A percentile compares a stretch with the other conserved stretches of the same genome.
These are phyloP conservation scores for Pisolithus sp. DNA, from an alignment of 768 basidiomycete species.

Conservation along the genomic window DNA sequence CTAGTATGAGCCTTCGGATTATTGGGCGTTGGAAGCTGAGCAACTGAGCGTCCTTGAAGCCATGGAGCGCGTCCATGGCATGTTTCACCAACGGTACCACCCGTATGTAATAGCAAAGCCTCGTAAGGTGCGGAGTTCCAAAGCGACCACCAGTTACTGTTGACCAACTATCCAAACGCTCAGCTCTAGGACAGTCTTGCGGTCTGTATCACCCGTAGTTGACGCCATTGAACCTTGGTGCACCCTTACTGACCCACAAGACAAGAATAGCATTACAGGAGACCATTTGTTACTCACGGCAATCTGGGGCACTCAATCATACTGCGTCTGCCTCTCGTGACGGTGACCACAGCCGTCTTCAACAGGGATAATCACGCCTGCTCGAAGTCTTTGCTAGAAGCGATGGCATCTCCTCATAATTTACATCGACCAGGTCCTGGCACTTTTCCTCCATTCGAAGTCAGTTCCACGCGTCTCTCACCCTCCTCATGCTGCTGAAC, in stretches of 20 bases:
- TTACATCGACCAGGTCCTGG: slow-evolving; percentile 19
- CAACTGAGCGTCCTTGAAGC: slow-evolving; percentile 39
- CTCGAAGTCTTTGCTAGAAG: slow-evolving; percentile 3
- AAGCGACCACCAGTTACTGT: slow-evolving; percentile 12
- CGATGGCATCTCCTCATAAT: slow-evolving; percentile 20
- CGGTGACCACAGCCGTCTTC: background rate
- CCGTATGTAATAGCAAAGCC: slow-evolving; percentile 5
- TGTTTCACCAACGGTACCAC: slow-evolving; percentile 4
- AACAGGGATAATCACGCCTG: background rate
- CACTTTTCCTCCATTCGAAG: slow-evolving; percentile 24
- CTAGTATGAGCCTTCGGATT: slow-evolving; percentile 55
- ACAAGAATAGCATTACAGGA: background rate
- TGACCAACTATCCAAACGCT: background rate
- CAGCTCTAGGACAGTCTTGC: background rate
- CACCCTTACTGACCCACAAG: background rate
- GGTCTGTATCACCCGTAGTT: background rate
- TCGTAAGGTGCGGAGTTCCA: slow-evolving; percentile 27
- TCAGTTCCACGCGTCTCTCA: slow-evolving; percentile 21
- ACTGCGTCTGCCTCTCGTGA: background rate
- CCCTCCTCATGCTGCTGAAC: slow-evolving; percentile 13
- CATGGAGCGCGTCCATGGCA: slow-evolving; percentile 21
- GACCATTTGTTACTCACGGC: background rate
- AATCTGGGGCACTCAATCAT: background rate
- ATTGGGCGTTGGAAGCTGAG: slow-evolving; percentile 46
- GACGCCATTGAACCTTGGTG: background rate